Conservation (phyloP, 2,329 filamentous ascomycete genomes). For the Didymosphaeria variabile region DNA sequence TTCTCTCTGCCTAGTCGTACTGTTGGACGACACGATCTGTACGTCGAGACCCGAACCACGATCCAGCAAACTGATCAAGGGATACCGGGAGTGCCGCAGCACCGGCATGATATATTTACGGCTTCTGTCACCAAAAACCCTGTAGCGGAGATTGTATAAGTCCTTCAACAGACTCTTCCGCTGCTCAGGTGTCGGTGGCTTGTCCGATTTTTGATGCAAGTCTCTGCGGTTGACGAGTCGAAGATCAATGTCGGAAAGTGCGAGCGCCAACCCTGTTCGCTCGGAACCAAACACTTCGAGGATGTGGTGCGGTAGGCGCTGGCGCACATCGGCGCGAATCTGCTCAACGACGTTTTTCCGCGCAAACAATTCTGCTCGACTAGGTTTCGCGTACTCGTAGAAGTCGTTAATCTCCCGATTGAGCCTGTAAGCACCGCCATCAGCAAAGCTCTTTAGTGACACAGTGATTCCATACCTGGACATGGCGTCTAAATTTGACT, state of each 20-base stretch:
- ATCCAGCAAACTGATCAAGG: conserved; percentile 57
- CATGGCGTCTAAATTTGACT: background rate
- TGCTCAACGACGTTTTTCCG: conserved; percentile 47
- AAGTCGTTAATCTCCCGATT: conserved; percentile 38
- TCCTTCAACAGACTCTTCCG: conserved; percentile 14
- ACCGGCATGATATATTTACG: conserved; percentile 25
- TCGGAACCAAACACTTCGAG: conserved; percentile 64
- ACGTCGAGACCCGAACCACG: conserved; percentile 58
- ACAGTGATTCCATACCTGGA: conserved; percentile 23
- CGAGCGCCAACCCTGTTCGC: conserved; percentile 60
- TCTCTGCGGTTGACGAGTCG: conserved; percentile 38
- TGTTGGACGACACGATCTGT: conserved; percentile 60
- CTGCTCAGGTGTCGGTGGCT: conserved; percentile 26
- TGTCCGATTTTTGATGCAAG: conserved; percentile 15
- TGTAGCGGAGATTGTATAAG: conserved; percentile 16
- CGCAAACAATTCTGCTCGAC: conserved; percentile 52
- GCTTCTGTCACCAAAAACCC: background rate
- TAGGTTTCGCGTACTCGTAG: conserved; percentile 48
- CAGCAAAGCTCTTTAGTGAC: background rate
- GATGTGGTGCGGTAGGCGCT: conserved; percentile 31
- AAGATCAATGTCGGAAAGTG: conserved; percentile 65
- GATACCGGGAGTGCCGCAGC: conserved; percentile 45
- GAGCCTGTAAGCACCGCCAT: conserved; percentile 28
- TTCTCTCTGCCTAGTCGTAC: conserved; percentile 51
- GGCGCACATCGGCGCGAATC: conserved; percentile 28